phyloP scores from a whole-genome alignment of 768 basidiomycete genomes.

The Hericium coralloides region DNA sequence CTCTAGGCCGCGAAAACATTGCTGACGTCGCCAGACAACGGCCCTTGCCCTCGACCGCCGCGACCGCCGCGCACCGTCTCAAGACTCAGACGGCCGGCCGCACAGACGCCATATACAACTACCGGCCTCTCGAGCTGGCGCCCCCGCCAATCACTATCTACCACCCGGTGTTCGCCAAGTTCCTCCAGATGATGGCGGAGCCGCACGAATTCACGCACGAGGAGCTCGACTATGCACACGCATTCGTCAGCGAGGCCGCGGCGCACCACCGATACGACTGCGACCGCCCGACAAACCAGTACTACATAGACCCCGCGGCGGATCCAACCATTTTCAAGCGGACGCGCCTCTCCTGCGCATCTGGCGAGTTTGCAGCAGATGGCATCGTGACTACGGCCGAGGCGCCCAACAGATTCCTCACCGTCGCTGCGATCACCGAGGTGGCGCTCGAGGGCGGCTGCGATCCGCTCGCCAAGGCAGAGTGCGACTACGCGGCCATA shows the following conservation, averaged over 20 bases:
- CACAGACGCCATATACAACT: slow-evolving; percentile 9
- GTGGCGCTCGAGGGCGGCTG: slow-evolving; percentile 3
- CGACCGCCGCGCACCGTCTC: background rate
- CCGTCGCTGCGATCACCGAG: slow-evolving; percentile 1
- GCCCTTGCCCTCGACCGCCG: background rate
- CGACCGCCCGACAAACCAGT: background rate
- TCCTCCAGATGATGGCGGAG: background rate
- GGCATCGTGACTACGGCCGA: background rate
- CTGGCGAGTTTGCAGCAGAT: background rate
- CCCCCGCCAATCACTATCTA: slow-evolving; percentile 10
- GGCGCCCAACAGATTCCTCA: background rate
- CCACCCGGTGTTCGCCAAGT: slow-evolving; percentile 8
- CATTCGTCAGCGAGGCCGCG: background rate
- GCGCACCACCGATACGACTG: background rate
- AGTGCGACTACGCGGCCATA: slow-evolving; percentile 4
- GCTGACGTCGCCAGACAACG: background rate
- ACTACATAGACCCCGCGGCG: background rate
- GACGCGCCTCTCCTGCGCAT: background rate
- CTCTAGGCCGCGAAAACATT: background rate
- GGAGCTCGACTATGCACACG: background rate
- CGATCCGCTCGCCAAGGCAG: slow-evolving; percentile 9
- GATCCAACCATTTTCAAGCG: background rate
- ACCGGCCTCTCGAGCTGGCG: slow-evolving; percentile 2
- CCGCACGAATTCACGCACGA: background rate
- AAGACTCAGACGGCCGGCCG: background rate